phyloP scores from a whole-genome alignment of 345 rosid genomes.

The Eucalyptus pumila region DNA sequence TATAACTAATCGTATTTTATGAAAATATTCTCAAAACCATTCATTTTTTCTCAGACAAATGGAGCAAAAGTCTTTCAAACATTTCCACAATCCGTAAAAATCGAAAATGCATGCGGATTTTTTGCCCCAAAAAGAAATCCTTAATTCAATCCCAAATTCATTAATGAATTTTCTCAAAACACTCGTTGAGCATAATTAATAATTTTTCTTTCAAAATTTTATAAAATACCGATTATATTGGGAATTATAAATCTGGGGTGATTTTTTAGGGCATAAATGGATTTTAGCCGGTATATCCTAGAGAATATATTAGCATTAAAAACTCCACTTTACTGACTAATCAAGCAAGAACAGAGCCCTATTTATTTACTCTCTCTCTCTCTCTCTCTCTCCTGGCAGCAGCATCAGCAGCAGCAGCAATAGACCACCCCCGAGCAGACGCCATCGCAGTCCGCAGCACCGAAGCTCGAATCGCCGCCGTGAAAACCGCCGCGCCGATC shows the following conservation, averaged over 20 bases:
- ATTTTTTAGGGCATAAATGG: background rate
- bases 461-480: background rate
- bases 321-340: background rate
- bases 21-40: too few relatives aligned
- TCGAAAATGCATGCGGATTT: rapidly evolving
- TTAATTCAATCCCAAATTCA: background rate
- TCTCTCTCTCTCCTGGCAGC: background rate
- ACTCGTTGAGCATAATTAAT: background rate
- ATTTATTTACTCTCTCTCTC: background rate
- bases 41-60: background rate
- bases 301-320: background rate
- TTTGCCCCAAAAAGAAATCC: background rate
- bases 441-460: background rate
- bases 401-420: background rate
- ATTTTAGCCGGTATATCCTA: background rate
- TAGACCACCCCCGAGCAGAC: background rate
- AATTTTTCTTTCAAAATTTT: background rate
- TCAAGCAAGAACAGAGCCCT: background rate
- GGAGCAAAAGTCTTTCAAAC: background rate
- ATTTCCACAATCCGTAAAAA: background rate
- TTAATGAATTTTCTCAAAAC: background rate
- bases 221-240: background rate
- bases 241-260: background rate
- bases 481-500: background rate
- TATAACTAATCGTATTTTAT: rapidly evolving